phyloP scores from a whole-genome alignment of 2,329 filamentous ascomycete species.

The Microdochium paspali region DNA sequence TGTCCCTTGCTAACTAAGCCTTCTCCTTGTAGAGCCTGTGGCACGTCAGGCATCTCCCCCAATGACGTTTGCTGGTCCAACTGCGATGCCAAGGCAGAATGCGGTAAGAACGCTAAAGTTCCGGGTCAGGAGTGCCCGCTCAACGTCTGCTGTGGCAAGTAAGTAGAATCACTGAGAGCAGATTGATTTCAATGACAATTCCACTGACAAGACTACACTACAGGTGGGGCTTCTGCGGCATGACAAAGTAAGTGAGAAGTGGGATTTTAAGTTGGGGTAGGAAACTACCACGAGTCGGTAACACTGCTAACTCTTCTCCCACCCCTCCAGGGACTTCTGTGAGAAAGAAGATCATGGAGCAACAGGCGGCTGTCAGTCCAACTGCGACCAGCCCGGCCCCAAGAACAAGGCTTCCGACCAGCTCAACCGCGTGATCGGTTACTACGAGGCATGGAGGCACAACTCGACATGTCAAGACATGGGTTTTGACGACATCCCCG shows the following conservation, averaged over 20 bases:
- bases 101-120: slow-evolving; percentile 14
- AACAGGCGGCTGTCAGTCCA: slow-evolving; percentile 12
- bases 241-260: slow-evolving; percentile 2
- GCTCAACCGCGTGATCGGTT: slow-evolving; percentile 16
- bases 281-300: background rate
- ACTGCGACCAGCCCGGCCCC: slow-evolving; percentile 11
- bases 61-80: slow-evolving; percentile 19
- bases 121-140: slow-evolving; percentile 20
- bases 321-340: slow-evolving; percentile 11
- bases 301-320: background rate
- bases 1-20: background rate
- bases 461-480: slow-evolving; percentile 8
- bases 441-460: slow-evolving; percentile 19
- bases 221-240: slow-evolving; percentile 5
- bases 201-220: slow-evolving; percentile 3
- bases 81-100: slow-evolving; percentile 23
- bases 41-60: slow-evolving; percentile 10
- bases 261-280: too few relatives aligned
- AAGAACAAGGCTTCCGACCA: slow-evolving; percentile 4
- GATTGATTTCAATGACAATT: background rate
- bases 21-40: slow-evolving; percentile 5
- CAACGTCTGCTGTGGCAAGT: slow-evolving; percentile 24
- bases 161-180: slow-evolving; percentile 4
- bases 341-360: slow-evolving; percentile 9
- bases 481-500: slow-evolving; percentile 29